Evolutionary conservation across 257 asterid species (phyloP).

Genomic region (Eustoma russellianum): DNA sequence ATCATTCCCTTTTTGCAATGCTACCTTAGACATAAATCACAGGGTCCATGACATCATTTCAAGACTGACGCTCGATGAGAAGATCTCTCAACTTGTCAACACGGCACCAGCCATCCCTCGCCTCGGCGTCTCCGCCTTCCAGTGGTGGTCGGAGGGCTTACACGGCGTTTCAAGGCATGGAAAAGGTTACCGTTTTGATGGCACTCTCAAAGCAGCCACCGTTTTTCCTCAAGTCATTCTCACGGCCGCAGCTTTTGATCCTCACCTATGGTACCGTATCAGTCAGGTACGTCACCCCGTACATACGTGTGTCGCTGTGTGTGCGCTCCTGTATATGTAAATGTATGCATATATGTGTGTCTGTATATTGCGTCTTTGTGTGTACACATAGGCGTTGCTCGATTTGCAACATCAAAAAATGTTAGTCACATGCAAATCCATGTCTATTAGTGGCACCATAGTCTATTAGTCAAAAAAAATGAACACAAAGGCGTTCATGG

Average conservation of each 20-base stretch:
- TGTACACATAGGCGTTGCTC: too few species aligned
- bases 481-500: too few species aligned
- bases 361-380: too few species aligned
- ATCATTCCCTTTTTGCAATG: conserved; percentile 43
- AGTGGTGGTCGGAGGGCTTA: conserved; percentile 81
- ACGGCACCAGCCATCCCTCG: conserved; percentile 49
- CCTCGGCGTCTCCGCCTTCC: conserved; percentile 51
- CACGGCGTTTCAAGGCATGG: conserved; percentile 62
- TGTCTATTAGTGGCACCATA: too few species aligned
- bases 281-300: conserved; percentile 13
- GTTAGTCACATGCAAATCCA: too few species aligned
- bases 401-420: too few species aligned
- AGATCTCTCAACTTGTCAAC: conserved; percentile 49
- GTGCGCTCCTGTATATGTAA: too few species aligned
- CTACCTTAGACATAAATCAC: conserved; percentile 16
- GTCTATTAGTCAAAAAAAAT: too few species aligned
- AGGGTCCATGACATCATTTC: conserved; percentile 48
- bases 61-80: conserved; percentile 56
- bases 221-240: conserved; percentile 46
- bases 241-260: conserved; percentile 26
- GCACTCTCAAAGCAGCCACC: conserved; percentile 46
- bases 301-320: too few species aligned
- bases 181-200: conserved; percentile 31
- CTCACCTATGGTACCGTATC: conserved; percentile 26
- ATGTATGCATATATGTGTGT: too few species aligned